Conservation (phyloP, 2,329 filamentous ascomycete species). For the Moelleriella libera region DNA sequence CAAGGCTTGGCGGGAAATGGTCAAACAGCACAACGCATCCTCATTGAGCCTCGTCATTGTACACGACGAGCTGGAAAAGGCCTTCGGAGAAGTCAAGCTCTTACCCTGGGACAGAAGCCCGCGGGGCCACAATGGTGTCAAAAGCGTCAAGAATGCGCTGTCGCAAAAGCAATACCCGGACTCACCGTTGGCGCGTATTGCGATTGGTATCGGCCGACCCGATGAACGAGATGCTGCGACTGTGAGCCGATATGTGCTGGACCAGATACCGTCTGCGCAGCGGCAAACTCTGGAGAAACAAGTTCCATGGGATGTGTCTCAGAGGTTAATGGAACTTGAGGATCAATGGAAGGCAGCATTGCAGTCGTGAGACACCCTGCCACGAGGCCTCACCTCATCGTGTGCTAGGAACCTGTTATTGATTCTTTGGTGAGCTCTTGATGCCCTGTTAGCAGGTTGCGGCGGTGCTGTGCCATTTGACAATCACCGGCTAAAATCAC, state of each 20-base stretch:
- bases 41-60: constrained; percentile 53
- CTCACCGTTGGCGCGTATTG: constrained; percentile 44
- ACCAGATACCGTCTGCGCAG: constrained; percentile 44
- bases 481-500: no score
- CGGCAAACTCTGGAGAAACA: constrained; percentile 33
- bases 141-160: constrained; percentile 44
- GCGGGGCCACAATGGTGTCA: constrained; percentile 63
- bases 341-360: constrained; percentile 16
- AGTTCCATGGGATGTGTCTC: constrained; percentile 36
- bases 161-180: constrained; percentile 23
- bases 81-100: constrained; percentile 52
- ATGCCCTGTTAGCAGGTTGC: no score
- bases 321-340: constrained; percentile 32
- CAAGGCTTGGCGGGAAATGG: constrained; percentile 46
- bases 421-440: no score
- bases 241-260: constrained; percentile 68
- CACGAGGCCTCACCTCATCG: no score
- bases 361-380: neutral
- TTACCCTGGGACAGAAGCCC: constrained; percentile 49
- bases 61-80: constrained; percentile 76
- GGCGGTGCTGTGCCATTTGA: no score
- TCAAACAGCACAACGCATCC: constrained; percentile 21
- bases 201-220: constrained; percentile 80
- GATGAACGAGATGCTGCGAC: constrained; percentile 47
- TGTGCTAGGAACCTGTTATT: no score